phyloP scores from a whole-genome alignment of 2,329 filamentous ascomycete genomes.

The Periconia digitata region DNA sequence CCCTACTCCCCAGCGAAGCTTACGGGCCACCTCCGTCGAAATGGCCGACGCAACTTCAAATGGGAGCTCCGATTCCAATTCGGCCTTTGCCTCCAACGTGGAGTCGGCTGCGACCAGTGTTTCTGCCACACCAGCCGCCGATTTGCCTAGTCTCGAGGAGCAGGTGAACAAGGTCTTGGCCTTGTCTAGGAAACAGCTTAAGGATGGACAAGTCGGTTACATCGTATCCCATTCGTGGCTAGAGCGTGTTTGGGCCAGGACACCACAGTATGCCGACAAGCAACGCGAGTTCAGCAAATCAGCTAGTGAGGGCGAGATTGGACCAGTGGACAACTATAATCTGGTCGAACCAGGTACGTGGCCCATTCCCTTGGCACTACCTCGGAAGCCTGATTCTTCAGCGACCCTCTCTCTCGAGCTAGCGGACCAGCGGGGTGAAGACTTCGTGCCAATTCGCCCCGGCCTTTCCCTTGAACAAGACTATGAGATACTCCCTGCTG shows the following conservation, averaged over 20 bases:
- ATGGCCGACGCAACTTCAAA: slow-evolving; percentile 43
- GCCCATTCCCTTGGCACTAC: no score
- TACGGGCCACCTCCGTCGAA: slow-evolving; percentile 46
- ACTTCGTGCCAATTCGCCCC: slow-evolving; percentile 72
- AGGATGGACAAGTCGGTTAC: slow-evolving; percentile 74
- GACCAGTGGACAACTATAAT: slow-evolving; percentile 84
- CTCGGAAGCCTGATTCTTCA: neutral
- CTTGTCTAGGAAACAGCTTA: slow-evolving; percentile 58
- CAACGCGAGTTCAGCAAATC: slow-evolving; percentile 60
- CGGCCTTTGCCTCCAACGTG: slow-evolving; percentile 26
- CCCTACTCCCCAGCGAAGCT: slow-evolving; percentile 23
- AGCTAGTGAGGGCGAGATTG: slow-evolving; percentile 65
- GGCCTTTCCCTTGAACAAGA: slow-evolving; percentile 66
- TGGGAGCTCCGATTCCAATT: slow-evolving; percentile 27
- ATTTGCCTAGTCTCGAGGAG: slow-evolving; percentile 53
- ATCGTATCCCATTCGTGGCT: slow-evolving; percentile 82
- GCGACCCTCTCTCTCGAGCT: slow-evolving; percentile 25
- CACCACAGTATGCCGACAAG: slow-evolving; percentile 30
- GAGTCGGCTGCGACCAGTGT: slow-evolving; percentile 26
- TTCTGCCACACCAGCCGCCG: slow-evolving; percentile 18
- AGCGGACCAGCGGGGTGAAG: slow-evolving; percentile 44
- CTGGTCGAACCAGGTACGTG: slow-evolving; percentile 50
- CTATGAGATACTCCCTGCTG: slow-evolving; percentile 74
- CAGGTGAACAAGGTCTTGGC: slow-evolving; percentile 75
- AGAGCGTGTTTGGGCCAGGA: slow-evolving; percentile 45